A percentile compares a stretch with the other conserved stretches of the same genome.
Conservation (phyloP, 2,329 filamentous ascomycete species). For the Metarhizium anisopliae region DNA sequence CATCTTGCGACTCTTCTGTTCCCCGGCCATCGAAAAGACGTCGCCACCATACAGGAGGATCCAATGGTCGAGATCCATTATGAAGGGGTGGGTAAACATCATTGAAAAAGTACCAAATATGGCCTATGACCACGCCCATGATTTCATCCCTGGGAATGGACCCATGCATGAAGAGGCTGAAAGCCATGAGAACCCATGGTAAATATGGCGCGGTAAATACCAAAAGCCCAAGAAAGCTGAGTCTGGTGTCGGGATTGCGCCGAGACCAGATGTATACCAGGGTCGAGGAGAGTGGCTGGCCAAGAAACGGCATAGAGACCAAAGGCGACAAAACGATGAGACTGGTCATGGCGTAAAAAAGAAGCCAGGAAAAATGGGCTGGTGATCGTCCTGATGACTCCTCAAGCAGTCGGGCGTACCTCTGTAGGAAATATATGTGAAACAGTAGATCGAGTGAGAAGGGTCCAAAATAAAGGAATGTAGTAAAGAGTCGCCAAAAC, state of each 20-base stretch:
- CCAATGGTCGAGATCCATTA: slow-evolving; percentile 73
- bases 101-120: slow-evolving; percentile 96
- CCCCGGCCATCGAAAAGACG: slow-evolving; percentile 64
- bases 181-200: slow-evolving; percentile 90
- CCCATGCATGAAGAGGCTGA: slow-evolving; percentile 85
- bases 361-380: slow-evolving; percentile 90
- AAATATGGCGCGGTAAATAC: slow-evolving; percentile 92
- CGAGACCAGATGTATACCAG: slow-evolving; percentile 98
- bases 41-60: slow-evolving; percentile 85
- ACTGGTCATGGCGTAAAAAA: slow-evolving; percentile 73
- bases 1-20: slow-evolving; percentile 38
- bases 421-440: slow-evolving; percentile 96
- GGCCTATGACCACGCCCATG: slow-evolving; percentile 87
- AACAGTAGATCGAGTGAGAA: slow-evolving; percentile 91
- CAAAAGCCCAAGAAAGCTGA: slow-evolving; percentile 81
- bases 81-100: slow-evolving; percentile 93
- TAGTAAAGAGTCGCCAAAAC: slow-evolving; percentile 96
- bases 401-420: slow-evolving; percentile 90
- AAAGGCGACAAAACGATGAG: slow-evolving; percentile 77
- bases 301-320: slow-evolving; percentile 86
- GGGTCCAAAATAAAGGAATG: slow-evolving; percentile 95
- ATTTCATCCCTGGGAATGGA: slow-evolving; percentile 91
- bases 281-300: slow-evolving; percentile 85
- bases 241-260: slow-evolving; percentile 80
- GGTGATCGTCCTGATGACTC: slow-evolving; percentile 87